Conservation (phyloP, 148 eudicot genomes). For the Amaranthus palmeri region DNA sequence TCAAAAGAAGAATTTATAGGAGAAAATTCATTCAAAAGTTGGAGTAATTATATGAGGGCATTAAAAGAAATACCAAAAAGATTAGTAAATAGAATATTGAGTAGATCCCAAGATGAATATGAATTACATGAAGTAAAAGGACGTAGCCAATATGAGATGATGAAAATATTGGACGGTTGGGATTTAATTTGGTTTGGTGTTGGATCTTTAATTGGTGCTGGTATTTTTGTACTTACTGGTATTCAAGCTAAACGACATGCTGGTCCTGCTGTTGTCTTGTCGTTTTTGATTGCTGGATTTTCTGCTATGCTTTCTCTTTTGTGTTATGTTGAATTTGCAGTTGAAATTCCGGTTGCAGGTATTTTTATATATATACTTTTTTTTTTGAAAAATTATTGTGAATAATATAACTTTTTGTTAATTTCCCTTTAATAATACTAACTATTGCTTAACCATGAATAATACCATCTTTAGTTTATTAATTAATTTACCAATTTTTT, state of each 20-base stretch:
- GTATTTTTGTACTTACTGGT: neutral
- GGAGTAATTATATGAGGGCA: neutral
- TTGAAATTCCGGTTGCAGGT: neutral
- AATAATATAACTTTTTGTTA: no score
- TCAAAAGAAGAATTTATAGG: constrained; percentile 3
- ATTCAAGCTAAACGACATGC: constrained; percentile 2
- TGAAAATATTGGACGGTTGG: neutral
- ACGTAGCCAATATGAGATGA: constrained; percentile 4
- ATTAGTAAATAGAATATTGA: neutral
- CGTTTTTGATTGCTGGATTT: neutral
- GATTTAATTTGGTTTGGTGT: constrained; percentile 8
- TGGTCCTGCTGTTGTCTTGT: constrained; percentile 3
- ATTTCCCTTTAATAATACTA: no score
- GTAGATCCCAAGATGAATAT: neutral
- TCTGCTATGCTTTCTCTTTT: constrained; percentile 3
- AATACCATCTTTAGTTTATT: no score
- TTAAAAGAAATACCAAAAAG: neutral
- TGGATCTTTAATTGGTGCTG: constrained; percentile 1
- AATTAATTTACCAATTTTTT: no score
- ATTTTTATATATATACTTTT: no score
- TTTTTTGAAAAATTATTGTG: no score
- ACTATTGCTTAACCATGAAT: no score
- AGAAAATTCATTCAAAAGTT: neutral
- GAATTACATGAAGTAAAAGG: neutral
- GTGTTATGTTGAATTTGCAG: neutral